Evolutionary conservation across 345 rosid genomes (phyloP).

Genomic region (Noccaea bulbosa): DNA sequence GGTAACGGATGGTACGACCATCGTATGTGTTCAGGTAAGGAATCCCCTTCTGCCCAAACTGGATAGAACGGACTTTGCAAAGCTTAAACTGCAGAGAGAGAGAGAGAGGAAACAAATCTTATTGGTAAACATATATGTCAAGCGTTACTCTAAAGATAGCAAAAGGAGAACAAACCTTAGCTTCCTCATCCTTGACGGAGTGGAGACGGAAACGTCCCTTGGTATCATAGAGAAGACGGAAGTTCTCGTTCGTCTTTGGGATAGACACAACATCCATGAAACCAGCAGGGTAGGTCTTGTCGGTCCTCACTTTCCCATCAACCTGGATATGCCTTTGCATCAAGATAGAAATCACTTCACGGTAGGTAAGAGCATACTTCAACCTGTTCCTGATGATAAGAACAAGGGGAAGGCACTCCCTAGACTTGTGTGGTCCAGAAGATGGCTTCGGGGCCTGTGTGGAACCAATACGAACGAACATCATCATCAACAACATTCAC

Average conservation of each 20-base stretch:
- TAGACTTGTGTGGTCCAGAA: slow-evolving; percentile 49
- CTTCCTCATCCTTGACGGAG: slow-evolving; percentile 45
- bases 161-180: slow-evolving; percentile 20
- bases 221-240: slow-evolving; percentile 49
- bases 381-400: slow-evolving; percentile 57
- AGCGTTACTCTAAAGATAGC: not conserved
- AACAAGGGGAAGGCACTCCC: slow-evolving; percentile 45
- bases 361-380: slow-evolving; percentile 62
- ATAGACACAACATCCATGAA: slow-evolving; percentile 48
- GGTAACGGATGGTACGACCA: slow-evolving; percentile 45
- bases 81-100: slow-evolving; percentile 36
- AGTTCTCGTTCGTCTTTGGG: slow-evolving; percentile 44
- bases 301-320: slow-evolving; percentile 46
- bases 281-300: slow-evolving; percentile 46
- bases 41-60: slow-evolving; percentile 43
- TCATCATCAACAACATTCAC: not conserved
- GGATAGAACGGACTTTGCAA: slow-evolving; percentile 44
- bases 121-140: not conserved
- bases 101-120: not conserved
- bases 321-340: slow-evolving; percentile 47
- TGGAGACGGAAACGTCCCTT: slow-evolving; percentile 47
- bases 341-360: slow-evolving; percentile 51
- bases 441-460: slow-evolving; percentile 46
- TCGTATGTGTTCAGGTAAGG: slow-evolving; percentile 40
- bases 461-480: not conserved